phyloP scores from a whole-genome alignment of 331 rosid genomes.

The Phaseolus coccineus region DNA sequence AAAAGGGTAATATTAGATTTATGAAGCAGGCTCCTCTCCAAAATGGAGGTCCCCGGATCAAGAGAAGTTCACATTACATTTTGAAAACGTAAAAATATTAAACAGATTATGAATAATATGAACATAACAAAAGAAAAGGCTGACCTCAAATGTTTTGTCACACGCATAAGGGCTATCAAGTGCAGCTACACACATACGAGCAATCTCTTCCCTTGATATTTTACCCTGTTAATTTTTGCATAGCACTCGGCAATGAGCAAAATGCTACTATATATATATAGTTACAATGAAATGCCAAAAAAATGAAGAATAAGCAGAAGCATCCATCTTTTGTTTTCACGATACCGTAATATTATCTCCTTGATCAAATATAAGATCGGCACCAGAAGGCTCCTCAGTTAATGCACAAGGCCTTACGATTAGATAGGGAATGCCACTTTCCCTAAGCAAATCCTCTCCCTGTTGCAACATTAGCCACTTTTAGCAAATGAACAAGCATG shows the following conservation, averaged over 20 bases:
- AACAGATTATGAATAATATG: background rate
- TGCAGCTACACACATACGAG: constrained; percentile 78
- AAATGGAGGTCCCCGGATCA: background rate
- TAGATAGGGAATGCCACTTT: constrained; percentile 83
- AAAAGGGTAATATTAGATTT: background rate
- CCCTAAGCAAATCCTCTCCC: constrained; percentile 90
- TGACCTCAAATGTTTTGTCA: constrained; percentile 93
- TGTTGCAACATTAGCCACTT: constrained; percentile 43
- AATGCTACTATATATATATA: background rate
- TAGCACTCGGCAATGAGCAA: constrained; percentile 31
- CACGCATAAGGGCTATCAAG: constrained; percentile 76
- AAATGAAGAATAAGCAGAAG: background rate
- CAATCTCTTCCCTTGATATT: constrained; percentile 92
- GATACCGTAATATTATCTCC: constrained; percentile 96
- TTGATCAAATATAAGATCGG: constrained; percentile 92
- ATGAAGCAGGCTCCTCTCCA: background rate
- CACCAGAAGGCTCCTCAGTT: constrained; percentile 97
- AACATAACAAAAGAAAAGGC: constrained; percentile 5
- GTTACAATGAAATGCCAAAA: background rate
- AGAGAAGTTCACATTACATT: constrained; percentile 1
- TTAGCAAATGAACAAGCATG: constrained; percentile 37
- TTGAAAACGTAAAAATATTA: background rate
- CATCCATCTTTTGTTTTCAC: constrained; percentile 24
- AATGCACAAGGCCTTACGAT: constrained; percentile 96
- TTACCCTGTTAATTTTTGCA: constrained; percentile 71